A percentile compares a stretch with the other conserved stretches of the same genome.
Conservation (phyloP, 176 grass and related monocot species). For the Dactylis glomerata region DNA sequence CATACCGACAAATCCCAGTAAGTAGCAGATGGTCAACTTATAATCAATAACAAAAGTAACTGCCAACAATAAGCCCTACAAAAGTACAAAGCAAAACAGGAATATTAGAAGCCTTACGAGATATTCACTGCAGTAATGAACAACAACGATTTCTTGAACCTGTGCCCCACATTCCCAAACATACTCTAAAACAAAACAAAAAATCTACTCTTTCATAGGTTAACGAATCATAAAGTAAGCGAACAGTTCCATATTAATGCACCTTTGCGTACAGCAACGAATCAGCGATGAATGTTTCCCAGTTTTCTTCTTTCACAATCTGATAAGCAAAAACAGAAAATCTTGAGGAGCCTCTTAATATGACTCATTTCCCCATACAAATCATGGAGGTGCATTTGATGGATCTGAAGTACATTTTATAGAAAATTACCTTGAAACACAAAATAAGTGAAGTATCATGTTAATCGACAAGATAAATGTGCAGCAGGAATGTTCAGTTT, state of each 20-base stretch:
- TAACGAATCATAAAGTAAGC: slow-evolving; percentile 3
- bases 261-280: slow-evolving; percentile 84
- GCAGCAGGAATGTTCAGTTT: background rate
- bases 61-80: slow-evolving; percentile 76
- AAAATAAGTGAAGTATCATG: background rate
- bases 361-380: background rate
- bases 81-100: slow-evolving; percentile 35
- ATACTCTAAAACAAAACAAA: slow-evolving; percentile 3
- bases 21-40: slow-evolving; percentile 67
- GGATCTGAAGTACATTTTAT: background rate
- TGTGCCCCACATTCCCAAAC: background rate
- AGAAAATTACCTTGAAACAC: background rate
- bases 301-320: slow-evolving; percentile 87
- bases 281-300: slow-evolving; percentile 76
- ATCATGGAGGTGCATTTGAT: background rate
- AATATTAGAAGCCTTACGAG: background rate
- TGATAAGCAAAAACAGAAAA: slow-evolving; percentile 25
- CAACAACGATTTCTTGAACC: background rate
- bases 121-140: slow-evolving; percentile 20
- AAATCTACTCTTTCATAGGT: background rate
- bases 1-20: slow-evolving; percentile 84
- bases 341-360: background rate
- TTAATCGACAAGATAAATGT: background rate
- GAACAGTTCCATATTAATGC: background rate
- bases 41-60: slow-evolving; percentile 73